Base-by-base conservation (phyloP, 1,284 basidiomycete genomes). In the Meira nashicola region DNA sequence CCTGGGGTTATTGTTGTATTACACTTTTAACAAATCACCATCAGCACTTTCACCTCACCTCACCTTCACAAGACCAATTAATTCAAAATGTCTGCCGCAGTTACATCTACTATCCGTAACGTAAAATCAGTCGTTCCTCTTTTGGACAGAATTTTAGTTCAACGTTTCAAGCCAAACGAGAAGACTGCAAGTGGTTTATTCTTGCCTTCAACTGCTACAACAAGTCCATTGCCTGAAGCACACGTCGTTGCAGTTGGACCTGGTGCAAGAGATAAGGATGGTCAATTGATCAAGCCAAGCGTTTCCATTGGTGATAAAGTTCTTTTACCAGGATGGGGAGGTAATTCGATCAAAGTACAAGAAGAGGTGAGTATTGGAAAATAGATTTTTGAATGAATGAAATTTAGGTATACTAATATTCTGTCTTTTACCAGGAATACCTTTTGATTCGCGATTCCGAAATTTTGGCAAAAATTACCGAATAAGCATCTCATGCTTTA, bases 221-320 rank as follows among this genome's bases (percentile, higher is more conserved):
- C 80, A 65, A 86, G 81, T 66, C 92, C 92, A 23, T 85, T 97
- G 8, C 93, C 94, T 2, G 94, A 97, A 81, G 94, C 92, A 4
- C 94, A 90, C 55, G 94, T 97, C 76, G 89, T 97, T 79, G 90
- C 94, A 43, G 88, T 91, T 58, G 94, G 94, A 56, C 94, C 93
- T 48, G 94, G 94, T 51, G 89, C 89, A 28, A 87, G 86, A 33
- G 86, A 89, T 83, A 90, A 91, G 70, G 86, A 91, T 6, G 93
- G 94, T 49, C 80, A 84, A 39, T 61, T 94, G 17, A 81, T 88
- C n/a, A 89, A 92, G 11, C 85, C 87, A 23, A 81, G 82, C 40
- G 92, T 97, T 58, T 86, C 89, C 82, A 83, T 87, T 33, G 94
- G 94, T 50, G 94, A 97, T 82, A 85, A 89, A 41, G 92, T 97